These are phyloP conservation scores for Diospyros lotus DNA, from an alignment of 148 eudicot genomes.

Conservation along the genomic window DNA sequence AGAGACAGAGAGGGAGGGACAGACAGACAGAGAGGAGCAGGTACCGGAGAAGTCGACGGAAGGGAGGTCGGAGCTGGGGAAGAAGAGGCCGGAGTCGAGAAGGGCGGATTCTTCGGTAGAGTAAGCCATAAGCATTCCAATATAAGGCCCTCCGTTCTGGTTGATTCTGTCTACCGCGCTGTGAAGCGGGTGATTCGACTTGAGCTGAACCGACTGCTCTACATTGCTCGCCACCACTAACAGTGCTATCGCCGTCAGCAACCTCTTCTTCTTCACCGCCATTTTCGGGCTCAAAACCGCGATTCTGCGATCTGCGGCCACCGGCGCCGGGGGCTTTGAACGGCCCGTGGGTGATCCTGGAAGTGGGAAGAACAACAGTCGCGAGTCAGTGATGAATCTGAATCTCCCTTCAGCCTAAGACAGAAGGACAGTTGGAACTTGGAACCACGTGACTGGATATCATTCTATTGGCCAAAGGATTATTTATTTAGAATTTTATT, in stretches of 20 bases:
- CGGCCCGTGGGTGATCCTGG: too few species aligned
- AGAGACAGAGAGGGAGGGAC: neutral
- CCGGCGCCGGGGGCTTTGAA: too few species aligned
- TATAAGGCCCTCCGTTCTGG: constrained; percentile 5
- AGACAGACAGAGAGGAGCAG: neutral
- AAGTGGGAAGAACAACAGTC: too few species aligned
- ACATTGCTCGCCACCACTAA: neutral
- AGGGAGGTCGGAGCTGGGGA: constrained; percentile 5
- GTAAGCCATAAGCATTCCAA: constrained; percentile 6
- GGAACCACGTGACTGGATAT: too few species aligned
- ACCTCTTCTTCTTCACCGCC: neutral
- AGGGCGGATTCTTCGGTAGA: neutral
- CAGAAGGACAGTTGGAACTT: too few species aligned
- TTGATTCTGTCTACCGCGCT: constrained; percentile 5
- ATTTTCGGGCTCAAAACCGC: neutral
- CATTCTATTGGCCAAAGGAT: too few species aligned
- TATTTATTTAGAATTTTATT: too few species aligned
- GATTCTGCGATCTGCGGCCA: too few species aligned
- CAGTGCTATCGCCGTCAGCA: neutral
- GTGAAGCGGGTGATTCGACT: constrained; percentile 5
- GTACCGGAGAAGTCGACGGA: constrained; percentile 7
- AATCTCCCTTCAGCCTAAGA: too few species aligned
- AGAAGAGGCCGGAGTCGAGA: constrained; percentile 2
- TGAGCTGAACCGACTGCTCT: constrained; percentile 1
- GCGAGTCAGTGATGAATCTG: too few species aligned